Evolutionary conservation across 2,329 filamentous ascomycete species (phyloP).

Genomic region (Xylariaceae sp.): DNA sequence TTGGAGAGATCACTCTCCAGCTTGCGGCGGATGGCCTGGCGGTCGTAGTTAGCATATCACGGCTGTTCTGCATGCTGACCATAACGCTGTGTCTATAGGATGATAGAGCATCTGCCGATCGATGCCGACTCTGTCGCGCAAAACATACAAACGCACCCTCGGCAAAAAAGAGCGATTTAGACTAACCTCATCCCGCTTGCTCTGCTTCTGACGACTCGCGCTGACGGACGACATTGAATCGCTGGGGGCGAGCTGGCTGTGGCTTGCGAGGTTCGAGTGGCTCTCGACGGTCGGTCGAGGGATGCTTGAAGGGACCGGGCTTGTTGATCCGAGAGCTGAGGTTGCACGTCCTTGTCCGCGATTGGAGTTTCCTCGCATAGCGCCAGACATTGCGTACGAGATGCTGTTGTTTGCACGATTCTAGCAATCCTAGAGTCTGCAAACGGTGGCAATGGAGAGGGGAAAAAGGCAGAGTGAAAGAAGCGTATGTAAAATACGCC

Average conservation of each 20-base stretch:
- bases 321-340: conserved; percentile 52
- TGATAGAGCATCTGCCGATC: background rate
- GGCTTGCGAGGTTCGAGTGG: conserved; percentile 34
- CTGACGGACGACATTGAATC: conserved; percentile 67
- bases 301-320: conserved; percentile 59
- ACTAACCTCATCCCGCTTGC: conserved; percentile 94
- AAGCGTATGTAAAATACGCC: background rate
- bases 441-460: conserved; percentile 6
- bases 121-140: background rate
- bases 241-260: conserved; percentile 42
- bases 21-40: conserved; percentile 89
- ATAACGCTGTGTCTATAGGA: conserved; percentile 15
- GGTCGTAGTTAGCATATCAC: conserved; percentile 32
- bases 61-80: conserved; percentile 4
- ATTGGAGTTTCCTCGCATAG: conserved; percentile 65
- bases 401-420: conserved; percentile 22
- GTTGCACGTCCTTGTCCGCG: conserved; percentile 53
- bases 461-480: background rate
- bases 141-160: conserved; percentile 7
- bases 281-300: conserved; percentile 66
- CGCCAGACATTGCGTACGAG: conserved; percentile 49
- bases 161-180: conserved; percentile 12
- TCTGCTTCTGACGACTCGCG: conserved; percentile 92
- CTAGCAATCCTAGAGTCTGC: conserved; percentile 12
- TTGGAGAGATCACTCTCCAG: conserved; percentile 97